Conservation (phyloP, 2,329 filamentous ascomycete genomes). For the Fusarium sp. region DNA sequence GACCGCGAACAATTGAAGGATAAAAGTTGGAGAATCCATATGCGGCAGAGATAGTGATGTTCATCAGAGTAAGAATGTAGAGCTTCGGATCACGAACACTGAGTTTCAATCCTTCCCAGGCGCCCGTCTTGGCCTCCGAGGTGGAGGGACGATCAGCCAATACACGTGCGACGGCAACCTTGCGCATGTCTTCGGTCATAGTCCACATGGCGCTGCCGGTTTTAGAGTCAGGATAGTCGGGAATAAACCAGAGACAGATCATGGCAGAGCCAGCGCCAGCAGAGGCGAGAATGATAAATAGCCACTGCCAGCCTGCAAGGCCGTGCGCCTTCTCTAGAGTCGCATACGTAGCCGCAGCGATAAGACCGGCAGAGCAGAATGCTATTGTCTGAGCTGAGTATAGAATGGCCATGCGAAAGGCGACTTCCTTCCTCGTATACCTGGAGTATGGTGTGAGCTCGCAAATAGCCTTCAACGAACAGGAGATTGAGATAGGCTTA, state of each 20-base stretch:
- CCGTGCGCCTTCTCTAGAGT: not conserved
- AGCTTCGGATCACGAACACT: slow-evolving; percentile 12
- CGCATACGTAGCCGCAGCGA: slow-evolving; percentile 2
- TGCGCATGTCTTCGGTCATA: slow-evolving; percentile 14
- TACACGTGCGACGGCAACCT: slow-evolving; percentile 11
- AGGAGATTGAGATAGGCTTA: not conserved
- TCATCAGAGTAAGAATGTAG: slow-evolving; percentile 19
- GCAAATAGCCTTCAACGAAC: not conserved
- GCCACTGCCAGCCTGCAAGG: slow-evolving; percentile 19
- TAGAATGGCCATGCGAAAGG: slow-evolving; percentile 9
- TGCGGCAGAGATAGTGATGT: slow-evolving; percentile 13
- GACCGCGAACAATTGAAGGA: slow-evolving; percentile 5
- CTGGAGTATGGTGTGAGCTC: not conserved
- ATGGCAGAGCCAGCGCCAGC: slow-evolving; percentile 15
- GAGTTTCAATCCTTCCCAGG: slow-evolving; percentile 17
- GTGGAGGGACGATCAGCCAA: slow-evolving; percentile 6
- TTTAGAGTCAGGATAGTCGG: slow-evolving; percentile 1
- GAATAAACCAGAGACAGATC: slow-evolving; percentile 19
- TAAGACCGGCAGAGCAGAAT: slow-evolving; percentile 11
- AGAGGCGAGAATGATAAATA: slow-evolving; percentile 8
- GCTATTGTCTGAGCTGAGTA: slow-evolving; percentile 11
- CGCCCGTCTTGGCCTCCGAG: slow-evolving; percentile 4
- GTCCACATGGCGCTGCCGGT: slow-evolving; percentile 12
- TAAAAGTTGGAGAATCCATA: slow-evolving; percentile 24
- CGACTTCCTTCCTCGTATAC: slow-evolving; percentile 10